Base-by-base conservation (phyloP, 305 asterid species). In the Caryopteris hybrid region DNA sequence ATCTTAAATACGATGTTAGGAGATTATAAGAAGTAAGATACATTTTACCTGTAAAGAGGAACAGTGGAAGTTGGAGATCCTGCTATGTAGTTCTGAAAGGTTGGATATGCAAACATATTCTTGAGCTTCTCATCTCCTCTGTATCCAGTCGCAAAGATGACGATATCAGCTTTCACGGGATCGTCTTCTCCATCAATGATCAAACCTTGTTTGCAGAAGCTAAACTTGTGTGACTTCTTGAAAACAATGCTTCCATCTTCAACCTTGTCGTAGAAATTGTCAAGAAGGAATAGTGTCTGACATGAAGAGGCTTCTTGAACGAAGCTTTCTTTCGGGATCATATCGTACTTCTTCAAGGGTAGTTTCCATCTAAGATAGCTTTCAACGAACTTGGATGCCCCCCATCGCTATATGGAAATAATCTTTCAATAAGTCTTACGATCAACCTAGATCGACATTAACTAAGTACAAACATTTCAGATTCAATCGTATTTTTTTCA, bases 111-210 rank as follows among this genome's bases (percentile, higher is more conserved):
- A 59, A 88, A 84, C 4, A 86, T 83, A 42, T 81, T 77, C 55
- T 57, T 75, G 53, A 88, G 85, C 78, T 88, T 88, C 75, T 83
- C 77, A 34, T 81, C 82, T 33, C 96, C 93, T 74, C 66, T 83
- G 53, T 76, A 88, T 21, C 93, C 93, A 0, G 93, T 88, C 8
- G 91, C 89, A 18, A 81, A 76, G 8, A 88, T 78, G 27, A 88
- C 85, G 3, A 88, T 3, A 58, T 86, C 93, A 10, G 82, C 83
- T 38, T 78, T 65, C 3, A 79, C 3, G 2, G 74, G 78, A 10
- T 67, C 17, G 8, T 17, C 21, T 66, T 84, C 82, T 33, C 69
- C 89, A 51, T 81, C 86, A 57, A 83, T 38, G 50, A 82, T 70
- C 41, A 86, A 6, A 1, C 96, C 92, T 63, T 84, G 83, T 54